phyloP scores from a whole-genome alignment of 2,329 filamentous ascomycete species.

The Exophiala viscosa region DNA sequence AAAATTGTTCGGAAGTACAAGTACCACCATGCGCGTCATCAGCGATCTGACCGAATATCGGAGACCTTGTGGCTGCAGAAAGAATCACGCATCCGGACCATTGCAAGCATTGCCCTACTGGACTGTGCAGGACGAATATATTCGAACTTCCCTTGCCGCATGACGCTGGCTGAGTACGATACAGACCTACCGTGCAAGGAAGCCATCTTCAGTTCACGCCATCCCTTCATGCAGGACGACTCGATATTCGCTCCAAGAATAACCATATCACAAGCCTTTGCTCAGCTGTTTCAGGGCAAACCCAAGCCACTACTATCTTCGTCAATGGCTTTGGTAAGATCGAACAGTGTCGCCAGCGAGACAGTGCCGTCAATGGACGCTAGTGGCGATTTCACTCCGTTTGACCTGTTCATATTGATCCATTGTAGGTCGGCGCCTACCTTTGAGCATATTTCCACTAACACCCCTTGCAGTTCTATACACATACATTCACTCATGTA shows the following conservation, averaged over 20 bases:
- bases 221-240: slow-evolving; percentile 41
- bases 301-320: slow-evolving; percentile 16
- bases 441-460: neutral
- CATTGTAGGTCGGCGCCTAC: slow-evolving; percentile 34
- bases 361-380: slow-evolving; percentile 17
- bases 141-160: slow-evolving; percentile 43
- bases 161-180: slow-evolving; percentile 40
- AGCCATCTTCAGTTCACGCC: slow-evolving; percentile 37
- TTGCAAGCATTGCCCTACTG: slow-evolving; percentile 39
- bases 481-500: slow-evolving; percentile 39
- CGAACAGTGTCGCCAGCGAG: neutral
- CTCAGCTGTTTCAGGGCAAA: slow-evolving; percentile 34
- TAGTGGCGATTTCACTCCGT: slow-evolving; percentile 30
- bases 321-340: slow-evolving; percentile 2
- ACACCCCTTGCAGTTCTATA: slow-evolving; percentile 34
- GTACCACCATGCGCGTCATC: slow-evolving; percentile 38
- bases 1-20: slow-evolving; percentile 40
- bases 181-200: slow-evolving; percentile 45
- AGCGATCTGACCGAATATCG: slow-evolving; percentile 35
- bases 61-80: slow-evolving; percentile 44
- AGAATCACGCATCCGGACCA: slow-evolving; percentile 42
- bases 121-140: slow-evolving; percentile 46
- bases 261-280: slow-evolving; percentile 39
- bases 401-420: slow-evolving; percentile 44
- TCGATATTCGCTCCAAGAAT: slow-evolving; percentile 38